phyloP scores from a whole-genome alignment of 129 eudicot genomes.

The Saussurea involucrata region DNA sequence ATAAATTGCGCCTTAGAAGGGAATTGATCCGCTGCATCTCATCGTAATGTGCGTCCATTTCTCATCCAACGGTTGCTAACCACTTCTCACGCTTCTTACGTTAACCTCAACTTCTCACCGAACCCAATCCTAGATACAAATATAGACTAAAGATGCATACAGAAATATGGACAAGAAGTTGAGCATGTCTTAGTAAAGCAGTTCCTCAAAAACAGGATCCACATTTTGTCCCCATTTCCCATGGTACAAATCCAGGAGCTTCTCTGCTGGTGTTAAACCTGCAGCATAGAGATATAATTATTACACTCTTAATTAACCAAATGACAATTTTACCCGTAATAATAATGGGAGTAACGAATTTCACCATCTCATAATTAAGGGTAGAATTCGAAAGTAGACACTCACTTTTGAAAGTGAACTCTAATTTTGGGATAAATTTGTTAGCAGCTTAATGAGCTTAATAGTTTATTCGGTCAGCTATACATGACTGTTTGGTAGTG shows the following conservation, averaged over 20 bases:
- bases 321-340: neutral
- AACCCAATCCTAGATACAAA: too few relatives aligned
- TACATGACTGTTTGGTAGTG: too few relatives aligned
- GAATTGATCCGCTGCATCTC: too few relatives aligned
- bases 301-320: neutral
- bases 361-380: neutral
- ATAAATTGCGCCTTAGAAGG: too few relatives aligned
- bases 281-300: constrained; percentile 11
- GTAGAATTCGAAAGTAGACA: neutral
- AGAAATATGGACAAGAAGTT: constrained; percentile 21
- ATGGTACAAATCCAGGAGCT: constrained; percentile 80
- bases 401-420: neutral
- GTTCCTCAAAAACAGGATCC: constrained; percentile 87
- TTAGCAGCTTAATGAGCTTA: too few relatives aligned
- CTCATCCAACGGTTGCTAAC: too few relatives aligned
- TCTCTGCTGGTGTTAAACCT: constrained; percentile 97
- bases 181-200: constrained; percentile 55
- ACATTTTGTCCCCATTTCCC: constrained; percentile 83
- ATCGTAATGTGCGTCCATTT: too few relatives aligned
- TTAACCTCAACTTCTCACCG: too few relatives aligned
- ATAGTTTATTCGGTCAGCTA: too few relatives aligned
- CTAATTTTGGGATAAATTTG: neutral
- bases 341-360: neutral
- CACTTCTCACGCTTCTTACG: too few relatives aligned
- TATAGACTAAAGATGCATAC: neutral